Evolutionary conservation across 176 grass and related monocot species (phyloP).

Genomic region (Ensete ventricosum): DNA sequence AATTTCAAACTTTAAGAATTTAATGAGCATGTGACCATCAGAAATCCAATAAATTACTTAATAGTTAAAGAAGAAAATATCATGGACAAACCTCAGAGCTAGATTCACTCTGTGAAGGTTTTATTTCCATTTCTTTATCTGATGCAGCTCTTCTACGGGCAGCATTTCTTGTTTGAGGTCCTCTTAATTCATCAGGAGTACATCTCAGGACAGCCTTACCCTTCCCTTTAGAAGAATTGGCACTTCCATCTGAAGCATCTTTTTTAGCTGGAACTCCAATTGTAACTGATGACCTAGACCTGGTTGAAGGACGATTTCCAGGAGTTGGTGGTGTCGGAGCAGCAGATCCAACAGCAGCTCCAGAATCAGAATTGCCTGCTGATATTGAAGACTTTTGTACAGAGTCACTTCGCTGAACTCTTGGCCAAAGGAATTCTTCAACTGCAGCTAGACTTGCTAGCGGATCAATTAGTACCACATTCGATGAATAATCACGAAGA

Average conservation of each 20-base stretch:
- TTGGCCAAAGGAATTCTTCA: slow-evolving; percentile 91
- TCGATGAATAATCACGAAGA: slow-evolving; percentile 81
- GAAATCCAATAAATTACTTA: too few relatives aligned
- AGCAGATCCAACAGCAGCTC: slow-evolving; percentile 27
- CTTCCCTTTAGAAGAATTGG: slow-evolving; percentile 58
- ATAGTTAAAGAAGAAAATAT: not conserved
- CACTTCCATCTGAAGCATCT: slow-evolving; percentile 36
- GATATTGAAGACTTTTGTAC: slow-evolving; percentile 30
- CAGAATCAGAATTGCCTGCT: slow-evolving; percentile 53
- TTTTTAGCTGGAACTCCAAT: slow-evolving; percentile 42
- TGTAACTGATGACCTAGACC: slow-evolving; percentile 46
- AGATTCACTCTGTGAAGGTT: slow-evolving; percentile 39
- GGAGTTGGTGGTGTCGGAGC: slow-evolving; percentile 31
- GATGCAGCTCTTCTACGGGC: slow-evolving; percentile 42
- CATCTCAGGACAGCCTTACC: slow-evolving; percentile 70
- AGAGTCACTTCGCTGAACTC: slow-evolving; percentile 58
- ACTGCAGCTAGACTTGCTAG: slow-evolving; percentile 69
- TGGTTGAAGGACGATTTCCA: slow-evolving; percentile 37
- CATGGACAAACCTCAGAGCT: slow-evolving; percentile 58
- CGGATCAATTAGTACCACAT: slow-evolving; percentile 84
- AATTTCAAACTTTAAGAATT: too few relatives aligned
- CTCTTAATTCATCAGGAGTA: slow-evolving; percentile 39
- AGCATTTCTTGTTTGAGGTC: slow-evolving; percentile 56
- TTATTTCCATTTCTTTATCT: slow-evolving; percentile 60
- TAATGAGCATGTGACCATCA: too few relatives aligned